These are phyloP conservation scores for Oryza nivara DNA, from an alignment of 176 grass and related monocot species.

Conservation along the genomic window DNA sequence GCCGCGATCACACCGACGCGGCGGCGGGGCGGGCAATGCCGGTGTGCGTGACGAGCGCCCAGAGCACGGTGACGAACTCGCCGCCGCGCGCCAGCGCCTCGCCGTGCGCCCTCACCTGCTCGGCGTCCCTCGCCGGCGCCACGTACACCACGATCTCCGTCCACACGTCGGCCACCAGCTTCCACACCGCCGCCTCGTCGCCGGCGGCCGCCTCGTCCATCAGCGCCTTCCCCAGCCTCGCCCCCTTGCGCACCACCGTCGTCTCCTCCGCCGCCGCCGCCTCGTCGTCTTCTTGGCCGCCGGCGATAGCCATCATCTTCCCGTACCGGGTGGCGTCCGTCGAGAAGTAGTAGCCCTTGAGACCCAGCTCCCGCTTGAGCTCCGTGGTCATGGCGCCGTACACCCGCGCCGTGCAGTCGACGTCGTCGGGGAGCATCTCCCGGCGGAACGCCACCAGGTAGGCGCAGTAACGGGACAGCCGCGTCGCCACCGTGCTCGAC, in stretches of 20 bases:
- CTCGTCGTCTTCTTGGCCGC: no score
- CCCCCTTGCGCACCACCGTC: neutral
- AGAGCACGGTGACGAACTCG: neutral
- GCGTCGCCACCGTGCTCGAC: neutral
- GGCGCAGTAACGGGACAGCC: conserved; percentile 12
- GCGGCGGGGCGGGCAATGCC: neutral
- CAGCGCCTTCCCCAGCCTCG: neutral
- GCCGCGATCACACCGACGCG: no score
- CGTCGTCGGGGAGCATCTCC: conserved; percentile 27
- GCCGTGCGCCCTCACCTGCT: neutral
- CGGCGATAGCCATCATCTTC: neutral
- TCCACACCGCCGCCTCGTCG: neutral
- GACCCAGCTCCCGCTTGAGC: neutral
- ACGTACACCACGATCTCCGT: neutral
- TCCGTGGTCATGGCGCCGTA: neutral
- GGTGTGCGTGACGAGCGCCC: neutral
- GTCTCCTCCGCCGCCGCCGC: neutral
- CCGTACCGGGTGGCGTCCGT: neutral
- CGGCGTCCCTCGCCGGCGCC: neutral
- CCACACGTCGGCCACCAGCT: neutral
- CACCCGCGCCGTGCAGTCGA: neutral
- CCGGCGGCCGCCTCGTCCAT: neutral
- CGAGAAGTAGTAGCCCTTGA: neutral
- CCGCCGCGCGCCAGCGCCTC: neutral
- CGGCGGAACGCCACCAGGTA: conserved; percentile 16